These are phyloP conservation scores for Hordeum marinum DNA, from an alignment of 176 grass and related monocot genomes.

Conservation along the genomic window DNA sequence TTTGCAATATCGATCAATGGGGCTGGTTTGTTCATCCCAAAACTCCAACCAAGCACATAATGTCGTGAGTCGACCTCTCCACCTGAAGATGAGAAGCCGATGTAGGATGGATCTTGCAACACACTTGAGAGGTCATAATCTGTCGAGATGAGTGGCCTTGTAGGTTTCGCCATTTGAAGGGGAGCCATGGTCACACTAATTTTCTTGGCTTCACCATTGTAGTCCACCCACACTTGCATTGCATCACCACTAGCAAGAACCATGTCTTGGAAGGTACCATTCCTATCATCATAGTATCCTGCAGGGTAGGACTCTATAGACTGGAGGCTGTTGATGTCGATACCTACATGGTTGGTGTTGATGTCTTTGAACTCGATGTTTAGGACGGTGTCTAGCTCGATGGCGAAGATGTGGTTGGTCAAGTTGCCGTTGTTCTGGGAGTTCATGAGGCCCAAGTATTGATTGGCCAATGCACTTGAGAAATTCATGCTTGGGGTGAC, in stretches of 20 bases:
- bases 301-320: no score
- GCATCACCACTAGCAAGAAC: neutral
- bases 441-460: no score
- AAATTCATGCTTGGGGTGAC: no score
- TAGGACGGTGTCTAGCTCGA: no score
- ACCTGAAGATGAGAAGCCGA: constrained; percentile 35
- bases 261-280: neutral
- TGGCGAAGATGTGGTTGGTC: no score
- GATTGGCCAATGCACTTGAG: no score
- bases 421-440: no score
- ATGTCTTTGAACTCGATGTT: no score
- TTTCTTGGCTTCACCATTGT: neutral
- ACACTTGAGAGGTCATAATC: constrained; percentile 15
- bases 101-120: neutral
- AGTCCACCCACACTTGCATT: constrained; percentile 48
- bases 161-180: constrained; percentile 1
- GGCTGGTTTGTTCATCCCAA: constrained; percentile 27
- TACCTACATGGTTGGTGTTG: no score
- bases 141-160: neutral
- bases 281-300: neutral
- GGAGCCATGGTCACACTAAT: constrained; percentile 27
- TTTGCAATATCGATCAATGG: constrained; percentile 13
- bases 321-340: no score
- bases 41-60: constrained; percentile 73
- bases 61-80: constrained; percentile 2